Percentiles rank a stretch among this genome's conserved stretches.
These are phyloP conservation scores for Yarrowia phangngaensis DNA, from an alignment of 805 yeast species.

Conservation along the genomic window DNA sequence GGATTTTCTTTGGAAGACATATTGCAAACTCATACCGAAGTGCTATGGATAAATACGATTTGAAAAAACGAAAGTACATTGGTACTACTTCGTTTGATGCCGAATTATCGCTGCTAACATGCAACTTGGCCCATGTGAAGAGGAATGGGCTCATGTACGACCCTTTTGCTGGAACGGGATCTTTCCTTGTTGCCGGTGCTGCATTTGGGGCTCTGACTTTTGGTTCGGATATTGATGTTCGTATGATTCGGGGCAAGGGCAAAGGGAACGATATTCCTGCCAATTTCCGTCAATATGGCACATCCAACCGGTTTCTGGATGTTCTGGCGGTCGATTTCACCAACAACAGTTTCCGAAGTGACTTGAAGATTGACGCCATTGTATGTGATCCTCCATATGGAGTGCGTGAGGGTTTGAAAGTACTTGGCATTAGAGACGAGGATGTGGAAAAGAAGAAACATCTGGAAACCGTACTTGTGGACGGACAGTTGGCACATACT, in stretches of 20 bases:
- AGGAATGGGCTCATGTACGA: constrained; percentile 72
- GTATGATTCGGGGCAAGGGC: constrained; percentile 68
- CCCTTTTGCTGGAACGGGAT: constrained; percentile 96
- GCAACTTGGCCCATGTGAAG: constrained; percentile 76
- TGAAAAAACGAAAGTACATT: constrained; percentile 76
- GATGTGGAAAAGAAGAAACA: constrained; percentile 56
- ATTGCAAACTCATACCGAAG: constrained; percentile 63
- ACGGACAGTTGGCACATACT: constrained; percentile 72
- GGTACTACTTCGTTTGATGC: constrained; percentile 98
- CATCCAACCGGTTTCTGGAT: constrained; percentile 59
- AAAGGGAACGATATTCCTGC: constrained; percentile 49
- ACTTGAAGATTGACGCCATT: constrained; percentile 67
- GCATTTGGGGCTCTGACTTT: constrained; percentile 73
- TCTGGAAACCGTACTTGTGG: constrained; percentile 49
- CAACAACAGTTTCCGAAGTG: constrained; percentile 69
- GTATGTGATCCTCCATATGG: constrained; percentile 98
- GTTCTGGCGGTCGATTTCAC: constrained; percentile 92
- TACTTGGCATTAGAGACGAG: constrained; percentile 75
- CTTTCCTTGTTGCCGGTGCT: constrained; percentile 84
- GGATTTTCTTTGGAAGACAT: constrained; percentile 72
- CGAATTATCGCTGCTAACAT: constrained; percentile 79
- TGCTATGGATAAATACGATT: constrained; percentile 71
- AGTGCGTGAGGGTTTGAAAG: constrained; percentile 90
- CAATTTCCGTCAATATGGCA: constrained; percentile 73
- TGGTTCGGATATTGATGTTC: constrained; percentile 89